These are phyloP conservation scores for Phoenix dactylifera DNA, from an alignment of 176 grass and related monocot species.

Conservation along the genomic window DNA sequence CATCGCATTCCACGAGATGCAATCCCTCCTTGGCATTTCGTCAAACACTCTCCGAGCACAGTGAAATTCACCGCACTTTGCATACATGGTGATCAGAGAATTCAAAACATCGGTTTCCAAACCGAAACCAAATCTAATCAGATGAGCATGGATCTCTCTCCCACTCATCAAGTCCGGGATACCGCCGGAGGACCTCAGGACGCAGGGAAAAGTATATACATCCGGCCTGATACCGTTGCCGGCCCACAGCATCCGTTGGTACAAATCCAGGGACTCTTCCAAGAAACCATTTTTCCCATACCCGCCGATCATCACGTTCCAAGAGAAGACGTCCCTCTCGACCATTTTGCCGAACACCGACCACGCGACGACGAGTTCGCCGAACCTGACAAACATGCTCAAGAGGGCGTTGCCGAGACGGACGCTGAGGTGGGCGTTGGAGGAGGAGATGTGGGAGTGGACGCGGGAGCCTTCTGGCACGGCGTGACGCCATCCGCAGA, in stretches of 20 bases:
- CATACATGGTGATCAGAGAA: slow-evolving; percentile 78
- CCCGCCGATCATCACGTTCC: slow-evolving; percentile 83
- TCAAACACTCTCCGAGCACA: slow-evolving; percentile 69
- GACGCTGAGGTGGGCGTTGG: slow-evolving; percentile 22
- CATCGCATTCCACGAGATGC: slow-evolving; percentile 92
- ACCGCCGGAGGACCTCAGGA: slow-evolving; percentile 65
- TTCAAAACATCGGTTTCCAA: slow-evolving; percentile 55
- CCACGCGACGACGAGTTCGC: slow-evolving; percentile 55
- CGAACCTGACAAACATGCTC: slow-evolving; percentile 63
- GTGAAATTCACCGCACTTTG: slow-evolving; percentile 49
- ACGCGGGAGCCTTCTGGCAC: slow-evolving; percentile 42
- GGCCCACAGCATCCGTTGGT: slow-evolving; percentile 86
- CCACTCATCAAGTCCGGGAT: slow-evolving; percentile 50
- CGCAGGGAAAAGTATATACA: slow-evolving; percentile 79
- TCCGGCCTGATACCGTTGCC: slow-evolving; percentile 43
- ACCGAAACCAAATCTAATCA: slow-evolving; percentile 53
- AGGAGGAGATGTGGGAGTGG: slow-evolving; percentile 44
- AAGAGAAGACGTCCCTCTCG: slow-evolving; percentile 69
- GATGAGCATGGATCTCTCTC: slow-evolving; percentile 73
- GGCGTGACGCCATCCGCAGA: slow-evolving; percentile 70
- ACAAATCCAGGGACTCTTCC: slow-evolving; percentile 71
- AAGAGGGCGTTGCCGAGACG: slow-evolving; percentile 65
- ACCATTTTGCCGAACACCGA: slow-evolving; percentile 82
- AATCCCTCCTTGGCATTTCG: slow-evolving; percentile 41
- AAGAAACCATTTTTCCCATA: slow-evolving; percentile 76